These are phyloP conservation scores for Phytophthora colocasiae DNA, from an alignment of 352 stramenopile genomes.

Conservation along the genomic window DNA sequence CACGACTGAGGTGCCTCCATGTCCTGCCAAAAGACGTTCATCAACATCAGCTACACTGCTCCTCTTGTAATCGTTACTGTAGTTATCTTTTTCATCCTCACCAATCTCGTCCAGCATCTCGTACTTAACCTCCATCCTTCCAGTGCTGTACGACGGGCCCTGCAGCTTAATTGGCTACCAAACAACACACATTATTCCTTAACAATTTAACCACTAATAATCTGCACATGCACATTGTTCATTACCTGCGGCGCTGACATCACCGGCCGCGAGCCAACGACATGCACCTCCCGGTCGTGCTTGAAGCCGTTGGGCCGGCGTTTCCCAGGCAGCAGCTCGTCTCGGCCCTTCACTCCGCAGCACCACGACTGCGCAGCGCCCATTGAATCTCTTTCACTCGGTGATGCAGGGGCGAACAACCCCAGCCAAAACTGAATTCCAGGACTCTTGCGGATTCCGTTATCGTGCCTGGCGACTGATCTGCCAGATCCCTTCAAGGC, in stretches of 20 bases:
- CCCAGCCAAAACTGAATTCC: conserved; percentile 7
- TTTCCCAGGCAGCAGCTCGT: conserved; percentile 53
- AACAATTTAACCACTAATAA: background rate
- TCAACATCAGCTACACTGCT: background rate
- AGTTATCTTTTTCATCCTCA: conserved; percentile 25
- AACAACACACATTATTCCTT: background rate
- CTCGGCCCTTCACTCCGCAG: conserved; percentile 48
- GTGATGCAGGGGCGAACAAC: background rate
- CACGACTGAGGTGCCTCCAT: conserved; percentile 86
- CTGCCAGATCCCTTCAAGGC: conserved; percentile 19
- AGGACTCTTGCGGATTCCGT: conserved; percentile 23
- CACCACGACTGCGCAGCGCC: conserved; percentile 61
- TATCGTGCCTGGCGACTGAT: conserved; percentile 18
- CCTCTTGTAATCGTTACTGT: background rate
- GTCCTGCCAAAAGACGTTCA: conserved; percentile 44
- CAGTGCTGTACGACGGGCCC: conserved; percentile 70
- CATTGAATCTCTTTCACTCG: conserved; percentile 20
- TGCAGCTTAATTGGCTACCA: conserved; percentile 75
- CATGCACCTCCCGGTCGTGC: conserved; percentile 41
- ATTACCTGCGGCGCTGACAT: conserved; percentile 50
- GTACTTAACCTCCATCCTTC: conserved; percentile 85
- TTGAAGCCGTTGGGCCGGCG: conserved; percentile 54
- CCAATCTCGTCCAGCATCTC: conserved; percentile 85
- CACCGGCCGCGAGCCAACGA: conserved; percentile 25
- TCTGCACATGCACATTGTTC: background rate